These are phyloP conservation scores for Ustilago cynodontis DNA, from an alignment of 1,284 basidiomycete species.

Conservation along the genomic window DNA sequence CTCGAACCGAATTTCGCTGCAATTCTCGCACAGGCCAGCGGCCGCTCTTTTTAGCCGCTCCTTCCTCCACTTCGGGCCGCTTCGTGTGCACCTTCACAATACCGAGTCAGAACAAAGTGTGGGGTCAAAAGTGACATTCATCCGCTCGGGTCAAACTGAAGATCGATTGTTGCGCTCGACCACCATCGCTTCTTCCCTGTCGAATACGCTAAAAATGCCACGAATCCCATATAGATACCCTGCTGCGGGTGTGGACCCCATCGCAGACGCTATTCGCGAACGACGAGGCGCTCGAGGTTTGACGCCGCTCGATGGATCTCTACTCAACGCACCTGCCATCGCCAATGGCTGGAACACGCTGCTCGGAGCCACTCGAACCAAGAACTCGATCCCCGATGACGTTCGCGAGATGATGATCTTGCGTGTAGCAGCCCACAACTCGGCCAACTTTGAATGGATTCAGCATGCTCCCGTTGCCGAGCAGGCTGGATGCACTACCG, in stretches of 20 bases:
- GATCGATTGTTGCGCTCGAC: neutral
- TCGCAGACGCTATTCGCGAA: conserved; percentile 71
- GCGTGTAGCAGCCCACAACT: conserved; percentile 71
- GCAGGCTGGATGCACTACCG: conserved; percentile 70
- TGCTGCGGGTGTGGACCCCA: conserved; percentile 64
- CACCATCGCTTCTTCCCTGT: neutral
- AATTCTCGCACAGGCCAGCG: neutral
- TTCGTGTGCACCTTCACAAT: conserved; percentile 4
- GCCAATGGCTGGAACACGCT: conserved; percentile 72
- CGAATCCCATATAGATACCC: conserved; percentile 70
- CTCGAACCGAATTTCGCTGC: conserved; percentile 7
- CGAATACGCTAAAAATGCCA: conserved; percentile 47
- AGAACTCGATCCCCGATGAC: conserved; percentile 71
- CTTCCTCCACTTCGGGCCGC: conserved; percentile 33
- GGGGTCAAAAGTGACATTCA: conserved; percentile 1
- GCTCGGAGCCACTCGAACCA: conserved; percentile 70
- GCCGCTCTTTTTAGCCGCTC: neutral
- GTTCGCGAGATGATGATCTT: conserved; percentile 72
- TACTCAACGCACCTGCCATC: conserved; percentile 70
- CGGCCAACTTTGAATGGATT: conserved; percentile 72
- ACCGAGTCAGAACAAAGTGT: conserved; percentile 8
- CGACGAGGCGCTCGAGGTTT: conserved; percentile 71
- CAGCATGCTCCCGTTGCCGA: conserved; percentile 70
- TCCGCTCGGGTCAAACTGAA: neutral
- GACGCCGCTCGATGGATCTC: conserved; percentile 71